Evolutionary conservation across 208 protist species (phyloP), one percentile per base, ranked within the genome.

Genomic region (Wallacemonas sp.): DNA sequence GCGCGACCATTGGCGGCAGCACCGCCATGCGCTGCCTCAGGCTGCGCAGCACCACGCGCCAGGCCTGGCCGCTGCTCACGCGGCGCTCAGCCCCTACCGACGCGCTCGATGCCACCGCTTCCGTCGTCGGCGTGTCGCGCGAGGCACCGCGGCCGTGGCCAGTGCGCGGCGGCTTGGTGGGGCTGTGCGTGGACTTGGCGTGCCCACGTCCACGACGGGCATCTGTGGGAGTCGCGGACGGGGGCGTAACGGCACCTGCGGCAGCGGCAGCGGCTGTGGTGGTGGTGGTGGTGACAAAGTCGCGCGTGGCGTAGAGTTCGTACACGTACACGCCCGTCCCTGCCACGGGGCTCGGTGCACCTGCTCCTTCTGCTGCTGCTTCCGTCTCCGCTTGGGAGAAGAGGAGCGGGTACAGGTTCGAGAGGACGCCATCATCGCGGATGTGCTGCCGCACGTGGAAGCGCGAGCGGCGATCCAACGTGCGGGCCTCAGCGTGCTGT

Each of bases 251-350:
- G 36, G 9, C 36, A 41, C 14, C 36, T 41, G 36, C 36, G 36
- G 14, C 36, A 17, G 36, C 36, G 36, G 14, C n/a, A n/a, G n/a
- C n/a, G n/a, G n/a, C n/a, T 41, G 36, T 41, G 36, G 6, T 30
- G 14, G 61, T 36, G 24, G 19, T 49, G 34, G 64, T 4, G 38
- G 46, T 33, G 29, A 47, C 32, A 12, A 74, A 26, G 16, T 60
- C 26, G 5, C 85, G 76, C n/a, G 85, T 90, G 43, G 80, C 88
- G 72, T 86, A 82, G 54, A 95, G 70, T 34, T 95, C 86, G 60
- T 95, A 95, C 1, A 80, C 54, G 73, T 86, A 92, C 24, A 94
- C 24, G 11, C 38, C 19, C 9, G 16, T n/a, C n/a, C n/a, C n/a
- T n/a, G n/a, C n/a, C n/a, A n/a, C n/a, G n/a, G n/a, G n/a, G n/a